A percentile compares a stretch with the other conserved stretches of the same genome.
phyloP scores from a whole-genome alignment of 78 protist species.

The Dictyostelium brefeldianum region DNA sequence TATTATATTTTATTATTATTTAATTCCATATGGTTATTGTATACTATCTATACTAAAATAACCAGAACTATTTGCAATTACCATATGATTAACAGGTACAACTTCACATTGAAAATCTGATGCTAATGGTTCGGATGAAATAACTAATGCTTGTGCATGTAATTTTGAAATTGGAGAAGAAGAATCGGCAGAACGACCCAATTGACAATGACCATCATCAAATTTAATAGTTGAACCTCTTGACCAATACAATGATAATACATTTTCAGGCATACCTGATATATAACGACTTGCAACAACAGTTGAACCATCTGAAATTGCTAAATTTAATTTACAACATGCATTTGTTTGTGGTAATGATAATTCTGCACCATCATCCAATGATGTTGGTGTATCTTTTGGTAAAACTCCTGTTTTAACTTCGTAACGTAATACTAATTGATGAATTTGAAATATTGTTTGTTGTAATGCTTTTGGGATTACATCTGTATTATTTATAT shows the following conservation, averaged over 20 bases:
- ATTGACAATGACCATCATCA: conserved; percentile 46
- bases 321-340: conserved; percentile 31
- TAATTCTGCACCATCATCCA: conserved; percentile 30
- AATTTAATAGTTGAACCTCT: conserved; percentile 45
- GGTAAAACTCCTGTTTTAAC: conserved; percentile 17
- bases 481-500: conserved; percentile 22
- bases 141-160: conserved; percentile 14
- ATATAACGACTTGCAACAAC: conserved; percentile 62
- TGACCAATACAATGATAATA: conserved; percentile 61
- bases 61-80: conserved; percentile 47
- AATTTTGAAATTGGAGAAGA: conserved; percentile 6
- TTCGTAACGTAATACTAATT: conserved; percentile 29
- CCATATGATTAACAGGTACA: conserved; percentile 70
- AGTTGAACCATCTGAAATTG: conserved; percentile 36
- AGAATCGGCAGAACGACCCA: conserved; percentile 11
- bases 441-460: conserved; percentile 52
- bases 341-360: conserved; percentile 12
- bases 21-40: conserved; percentile 10
- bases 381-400: background rate
- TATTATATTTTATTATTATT: no score
- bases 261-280: conserved; percentile 23
- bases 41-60: conserved; percentile 17
- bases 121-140: conserved; percentile 69
- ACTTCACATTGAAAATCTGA: conserved; percentile 56
- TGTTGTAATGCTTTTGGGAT: conserved; percentile 38